Evolutionary conservation across 1,139 yeast genomes (phyloP).

Genomic region (Suhomyces ambrosiae): DNA sequence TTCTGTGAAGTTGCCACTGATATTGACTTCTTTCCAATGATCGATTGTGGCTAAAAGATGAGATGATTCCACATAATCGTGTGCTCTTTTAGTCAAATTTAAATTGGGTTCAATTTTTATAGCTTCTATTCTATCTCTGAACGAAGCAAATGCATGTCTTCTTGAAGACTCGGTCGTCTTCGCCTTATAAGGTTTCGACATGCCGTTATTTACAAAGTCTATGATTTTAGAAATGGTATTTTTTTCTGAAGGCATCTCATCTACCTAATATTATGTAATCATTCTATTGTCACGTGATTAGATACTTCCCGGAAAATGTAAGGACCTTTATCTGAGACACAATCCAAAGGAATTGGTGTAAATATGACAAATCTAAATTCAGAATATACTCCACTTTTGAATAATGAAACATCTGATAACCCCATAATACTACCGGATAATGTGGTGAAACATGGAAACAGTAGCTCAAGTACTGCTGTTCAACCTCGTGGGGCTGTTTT

Average conservation of each 20-base stretch:
- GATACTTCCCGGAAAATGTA: too few species aligned
- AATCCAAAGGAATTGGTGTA: too few species aligned
- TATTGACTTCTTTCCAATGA: conserved; percentile 86
- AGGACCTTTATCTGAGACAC: too few species aligned
- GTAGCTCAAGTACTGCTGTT: conserved; percentile 3
- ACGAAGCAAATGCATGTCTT: conserved; percentile 69
- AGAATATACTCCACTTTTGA: conserved; percentile 30
- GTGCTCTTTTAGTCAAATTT: conserved; percentile 62
- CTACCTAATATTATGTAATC: conserved; percentile 5
- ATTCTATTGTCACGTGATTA: conserved; percentile 2
- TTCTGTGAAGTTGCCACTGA: conserved; percentile 70
- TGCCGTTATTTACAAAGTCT: conserved; percentile 1
- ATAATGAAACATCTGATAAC: conserved; percentile 37
- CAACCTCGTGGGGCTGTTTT: conserved; percentile 7
- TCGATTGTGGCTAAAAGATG: conserved; percentile 78
- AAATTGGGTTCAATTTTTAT: conserved; percentile 84
- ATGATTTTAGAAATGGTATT: not conserved
- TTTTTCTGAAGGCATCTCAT: conserved; percentile 16
- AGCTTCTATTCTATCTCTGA: conserved; percentile 79
- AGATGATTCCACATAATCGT: conserved; percentile 72
- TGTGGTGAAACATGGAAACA: conserved; percentile 2
- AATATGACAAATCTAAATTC: conserved; percentile 7
- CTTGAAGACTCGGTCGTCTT: conserved; percentile 58
- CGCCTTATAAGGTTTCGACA: conserved; percentile 17
- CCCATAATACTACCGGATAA: conserved; percentile 22